phyloP scores from a whole-genome alignment of 306 rosid genomes.

The Malus asiatica region DNA sequence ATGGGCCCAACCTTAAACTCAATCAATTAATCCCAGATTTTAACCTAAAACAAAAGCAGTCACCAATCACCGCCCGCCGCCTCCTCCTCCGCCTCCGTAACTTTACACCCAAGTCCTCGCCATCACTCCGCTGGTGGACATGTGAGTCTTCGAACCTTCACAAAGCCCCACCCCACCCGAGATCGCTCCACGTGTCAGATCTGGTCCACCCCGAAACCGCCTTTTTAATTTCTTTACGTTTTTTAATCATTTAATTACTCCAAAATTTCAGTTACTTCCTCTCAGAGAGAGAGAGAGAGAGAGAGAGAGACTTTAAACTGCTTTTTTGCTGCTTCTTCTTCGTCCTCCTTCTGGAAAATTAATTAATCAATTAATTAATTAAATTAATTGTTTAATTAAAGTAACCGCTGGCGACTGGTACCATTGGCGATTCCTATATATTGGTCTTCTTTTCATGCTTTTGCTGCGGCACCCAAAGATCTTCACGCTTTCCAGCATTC shows the following conservation, averaged over 20 bases:
- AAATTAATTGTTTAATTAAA: background rate
- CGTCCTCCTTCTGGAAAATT: background rate
- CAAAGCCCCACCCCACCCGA: background rate
- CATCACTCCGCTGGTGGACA: background rate
- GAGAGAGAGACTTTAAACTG: background rate
- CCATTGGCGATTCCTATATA: conserved; percentile 27
- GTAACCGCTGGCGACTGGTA: conserved; percentile 2
- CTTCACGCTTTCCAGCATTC: background rate
- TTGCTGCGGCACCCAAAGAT: background rate
- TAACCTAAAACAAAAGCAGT: background rate
- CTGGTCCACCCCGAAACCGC: background rate
- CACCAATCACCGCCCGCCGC: background rate
- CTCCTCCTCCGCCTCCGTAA: background rate
- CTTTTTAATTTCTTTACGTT: background rate
- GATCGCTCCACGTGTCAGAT: conserved; percentile 15
- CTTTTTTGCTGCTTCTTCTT: background rate
- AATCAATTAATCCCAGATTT: background rate
- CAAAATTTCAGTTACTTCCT: background rate
- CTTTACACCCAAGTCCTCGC: background rate
- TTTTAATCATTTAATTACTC: background rate
- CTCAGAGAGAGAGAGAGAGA: background rate
- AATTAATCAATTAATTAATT: background rate
- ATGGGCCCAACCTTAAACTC: background rate
- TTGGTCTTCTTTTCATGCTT: conserved; percentile 4
- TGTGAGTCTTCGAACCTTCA: conserved; percentile 1